A percentile compares a stretch with the other conserved stretches of the same genome.
Evolutionary conservation across 306 rosid genomes (phyloP).

Genomic region (Medicago truncatula): DNA sequence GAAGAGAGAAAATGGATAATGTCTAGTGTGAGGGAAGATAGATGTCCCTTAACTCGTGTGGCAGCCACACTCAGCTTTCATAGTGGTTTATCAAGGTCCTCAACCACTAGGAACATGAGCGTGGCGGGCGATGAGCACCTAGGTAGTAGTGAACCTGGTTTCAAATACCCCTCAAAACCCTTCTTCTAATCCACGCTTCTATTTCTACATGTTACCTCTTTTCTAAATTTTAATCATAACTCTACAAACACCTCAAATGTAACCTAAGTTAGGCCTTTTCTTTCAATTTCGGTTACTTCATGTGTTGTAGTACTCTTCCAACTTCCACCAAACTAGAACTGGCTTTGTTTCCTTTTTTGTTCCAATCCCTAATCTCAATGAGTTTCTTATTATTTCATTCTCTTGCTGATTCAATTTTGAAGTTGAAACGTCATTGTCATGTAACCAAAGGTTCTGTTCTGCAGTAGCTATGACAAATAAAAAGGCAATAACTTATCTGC

Average conservation of each 20-base stretch:
- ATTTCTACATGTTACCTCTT: background rate
- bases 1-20: background rate
- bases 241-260: background rate
- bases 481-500: background rate
- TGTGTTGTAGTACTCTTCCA: slow-evolving; percentile 1
- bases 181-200: background rate
- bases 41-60: background rate
- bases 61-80: background rate
- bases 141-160: background rate
- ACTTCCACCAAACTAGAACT: slow-evolving; percentile 1
- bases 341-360: background rate
- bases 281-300: background rate
- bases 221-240: background rate
- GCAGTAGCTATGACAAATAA: no score
- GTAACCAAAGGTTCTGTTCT: background rate
- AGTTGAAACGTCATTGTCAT: slow-evolving; percentile 13
- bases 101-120: background rate
- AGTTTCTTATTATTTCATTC: background rate
- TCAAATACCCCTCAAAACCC: background rate
- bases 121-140: background rate
- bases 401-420: slow-evolving; percentile 4
- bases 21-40: background rate
- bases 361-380: background rate
- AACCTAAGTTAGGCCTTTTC: background rate
- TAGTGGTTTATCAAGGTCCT: background rate